Evolutionary conservation across 1,139 yeast genomes (phyloP).

Genomic region (Taphrina confusa): DNA sequence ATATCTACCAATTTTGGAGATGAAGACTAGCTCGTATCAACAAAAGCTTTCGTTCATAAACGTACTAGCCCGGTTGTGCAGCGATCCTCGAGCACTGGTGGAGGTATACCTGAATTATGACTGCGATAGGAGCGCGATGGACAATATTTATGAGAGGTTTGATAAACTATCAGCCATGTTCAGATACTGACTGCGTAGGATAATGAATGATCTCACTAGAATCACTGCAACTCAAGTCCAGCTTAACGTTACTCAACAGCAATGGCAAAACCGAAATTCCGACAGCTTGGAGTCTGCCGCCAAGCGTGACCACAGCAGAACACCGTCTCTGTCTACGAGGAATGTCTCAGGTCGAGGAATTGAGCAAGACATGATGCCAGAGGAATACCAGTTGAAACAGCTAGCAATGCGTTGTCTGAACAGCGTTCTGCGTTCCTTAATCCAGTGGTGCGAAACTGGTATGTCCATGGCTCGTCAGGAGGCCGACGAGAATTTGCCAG

Average conservation of each 20-base stretch:
- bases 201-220: slow-evolving; percentile 35
- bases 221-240: slow-evolving; percentile 66
- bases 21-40: slow-evolving; percentile 86
- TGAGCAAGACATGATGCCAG: slow-evolving; percentile 51
- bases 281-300: slow-evolving; percentile 1
- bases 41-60: slow-evolving; percentile 85
- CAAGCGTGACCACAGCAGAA: slow-evolving; percentile 35
- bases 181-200: slow-evolving; percentile 14
- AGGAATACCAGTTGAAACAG: slow-evolving; percentile 82
- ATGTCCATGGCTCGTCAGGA: slow-evolving; percentile 46
- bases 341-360: slow-evolving; percentile 35
- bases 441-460: slow-evolving; percentile 87
- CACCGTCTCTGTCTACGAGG: slow-evolving; percentile 41
- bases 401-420: slow-evolving; percentile 78
- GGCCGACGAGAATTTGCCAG: slow-evolving; percentile 30
- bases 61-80: slow-evolving; percentile 74
- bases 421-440: slow-evolving; percentile 75
- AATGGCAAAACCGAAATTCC: slow-evolving; percentile 48
- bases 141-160: slow-evolving; percentile 73
- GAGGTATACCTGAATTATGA: slow-evolving; percentile 94
- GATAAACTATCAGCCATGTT: slow-evolving; percentile 55
- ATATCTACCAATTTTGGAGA: slow-evolving; percentile 89
- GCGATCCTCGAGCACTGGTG: slow-evolving; percentile 85
- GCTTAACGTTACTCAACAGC: slow-evolving; percentile 61
- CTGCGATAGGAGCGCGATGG: slow-evolving; percentile 74